Percentiles rank a stretch among this genome's conserved stretches.
Conservation (phyloP, 2,329 filamentous ascomycete species). For the Clonostachys rhizophaga region DNA sequence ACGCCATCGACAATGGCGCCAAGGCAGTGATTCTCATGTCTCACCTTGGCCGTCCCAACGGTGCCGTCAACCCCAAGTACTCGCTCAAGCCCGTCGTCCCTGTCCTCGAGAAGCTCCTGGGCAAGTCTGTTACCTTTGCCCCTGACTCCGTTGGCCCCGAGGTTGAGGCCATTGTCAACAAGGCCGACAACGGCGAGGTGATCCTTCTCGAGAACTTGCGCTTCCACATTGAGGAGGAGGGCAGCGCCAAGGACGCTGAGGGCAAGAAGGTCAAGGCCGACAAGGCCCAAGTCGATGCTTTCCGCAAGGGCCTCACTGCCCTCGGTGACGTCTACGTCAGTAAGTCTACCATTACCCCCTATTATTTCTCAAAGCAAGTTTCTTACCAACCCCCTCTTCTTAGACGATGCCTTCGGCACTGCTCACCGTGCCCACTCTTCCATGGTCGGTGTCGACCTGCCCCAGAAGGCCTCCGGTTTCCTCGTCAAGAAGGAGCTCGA, state of each 20-base stretch:
- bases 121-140: constrained; percentile 80
- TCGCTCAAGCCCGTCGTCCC: constrained; percentile 87
- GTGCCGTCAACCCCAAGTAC: constrained; percentile 87
- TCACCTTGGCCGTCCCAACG: constrained; percentile 93
- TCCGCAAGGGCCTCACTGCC: constrained; percentile 91
- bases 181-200: constrained; percentile 74
- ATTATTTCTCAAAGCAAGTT: background rate
- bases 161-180: constrained; percentile 85
- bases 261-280: constrained; percentile 99
- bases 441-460: constrained; percentile 95
- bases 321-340: constrained; percentile 96
- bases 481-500: constrained; percentile 99
- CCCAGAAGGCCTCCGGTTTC: constrained; percentile 96
- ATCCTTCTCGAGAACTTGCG: constrained; percentile 96
- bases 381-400: background rate
- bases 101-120: constrained; percentile 86
- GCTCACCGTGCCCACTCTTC: constrained; percentile 98
- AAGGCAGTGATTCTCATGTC: constrained; percentile 97
- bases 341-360: constrained; percentile 38
- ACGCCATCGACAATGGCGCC: constrained; percentile 84
- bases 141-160: constrained; percentile 87
- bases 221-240: constrained; percentile 98
- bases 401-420: constrained; percentile 97
- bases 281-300: constrained; percentile 85
- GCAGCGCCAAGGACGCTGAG: constrained; percentile 86